Conservation (phyloP, 139 green algal species). For the Chlorella sorokiniana region DNA sequence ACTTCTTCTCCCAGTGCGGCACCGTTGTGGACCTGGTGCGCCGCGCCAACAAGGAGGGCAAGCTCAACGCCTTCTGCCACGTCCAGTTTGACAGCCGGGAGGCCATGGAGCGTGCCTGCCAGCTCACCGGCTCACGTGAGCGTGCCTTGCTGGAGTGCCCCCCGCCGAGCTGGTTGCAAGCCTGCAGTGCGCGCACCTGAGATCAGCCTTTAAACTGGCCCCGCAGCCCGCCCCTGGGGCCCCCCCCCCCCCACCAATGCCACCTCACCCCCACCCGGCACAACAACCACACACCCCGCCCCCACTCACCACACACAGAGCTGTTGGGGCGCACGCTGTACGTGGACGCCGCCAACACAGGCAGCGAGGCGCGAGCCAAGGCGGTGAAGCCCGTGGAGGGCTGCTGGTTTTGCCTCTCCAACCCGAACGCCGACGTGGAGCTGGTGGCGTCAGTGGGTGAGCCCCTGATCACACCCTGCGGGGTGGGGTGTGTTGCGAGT, state of each 20-base stretch:
- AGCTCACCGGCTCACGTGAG: conserved; percentile 45
- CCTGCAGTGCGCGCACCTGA: too few species aligned
- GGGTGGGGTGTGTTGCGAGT: too few species aligned
- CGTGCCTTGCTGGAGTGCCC: too few species aligned
- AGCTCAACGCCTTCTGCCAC: conserved; percentile 60
- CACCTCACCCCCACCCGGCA: neutral
- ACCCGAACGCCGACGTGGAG: conserved; percentile 61
- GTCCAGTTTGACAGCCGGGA: conserved; percentile 69
- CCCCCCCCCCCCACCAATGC: neutral
- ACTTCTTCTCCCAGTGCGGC: conserved; percentile 73
- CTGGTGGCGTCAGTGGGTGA: conserved; percentile 64
- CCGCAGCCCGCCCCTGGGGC: neutral
- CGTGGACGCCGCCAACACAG: conserved; percentile 49
- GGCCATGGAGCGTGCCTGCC: conserved; percentile 54
- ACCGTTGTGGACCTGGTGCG: conserved; percentile 67
- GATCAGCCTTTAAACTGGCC: too few species aligned
- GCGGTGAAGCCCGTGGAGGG: conserved; percentile 67
- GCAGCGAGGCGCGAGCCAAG: neutral
- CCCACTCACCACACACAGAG: neutral
- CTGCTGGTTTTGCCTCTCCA: conserved; percentile 90
- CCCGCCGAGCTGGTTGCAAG: too few species aligned
- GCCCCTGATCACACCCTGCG: neutral
- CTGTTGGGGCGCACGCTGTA: conserved; percentile 38
- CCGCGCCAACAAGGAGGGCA: conserved; percentile 43
- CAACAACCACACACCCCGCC: neutral